Evolutionary conservation across 2,329 filamentous ascomycete species (phyloP), one percentile per base, ranked within the genome.

Genomic region (Claviceps cyperi): DNA sequence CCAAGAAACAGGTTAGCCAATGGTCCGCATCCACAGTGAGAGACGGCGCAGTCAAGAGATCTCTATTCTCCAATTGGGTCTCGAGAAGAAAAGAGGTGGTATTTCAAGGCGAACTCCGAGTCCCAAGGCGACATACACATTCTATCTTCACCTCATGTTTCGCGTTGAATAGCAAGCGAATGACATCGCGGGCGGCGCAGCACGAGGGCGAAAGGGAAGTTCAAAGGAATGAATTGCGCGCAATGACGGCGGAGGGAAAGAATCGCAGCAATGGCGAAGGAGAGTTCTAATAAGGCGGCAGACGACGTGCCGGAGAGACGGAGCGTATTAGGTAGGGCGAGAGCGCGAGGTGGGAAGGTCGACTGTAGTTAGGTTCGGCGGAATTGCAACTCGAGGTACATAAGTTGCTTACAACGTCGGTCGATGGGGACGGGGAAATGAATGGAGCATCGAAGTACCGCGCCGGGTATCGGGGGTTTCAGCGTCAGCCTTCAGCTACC

Each of bases 131-230:
- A 66, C 66, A 62, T 66, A 69, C 66, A 69, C 66, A 69, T 69
- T 64, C 62, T 69, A 63, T 59, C 63, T 64, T 59, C 64, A 64
- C 59, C 55, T 66, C 67, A 68, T 67, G 60, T 63, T 65, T 58
- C 60, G 59, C 58, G 60, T 64, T 58, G 54, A 50, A 58, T 56
- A 56, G 54, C 53, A 56, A 55, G 52, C 56, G 60, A 60, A 66
- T 65, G 58, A 57, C 65, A 65, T 59, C 54, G 54, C 59, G 57
- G 57, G 55, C 58, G 59, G 58, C 59, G 56, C 56, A 54, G 59
- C 56, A 58, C 60, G 58, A 59, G 54, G 52, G 56, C 56, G 54
- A 21, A 21, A 22, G 5, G 21, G 19, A 41, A 14, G 9, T 28
- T 28, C 24, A 7, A 28, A 28, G 9, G 19, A 14, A 55, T 51